Percentiles rank a stretch among this genome's conserved stretches.
phyloP scores from a whole-genome alignment of 805 yeast species.

The Wickerhamomyces queroliae region DNA sequence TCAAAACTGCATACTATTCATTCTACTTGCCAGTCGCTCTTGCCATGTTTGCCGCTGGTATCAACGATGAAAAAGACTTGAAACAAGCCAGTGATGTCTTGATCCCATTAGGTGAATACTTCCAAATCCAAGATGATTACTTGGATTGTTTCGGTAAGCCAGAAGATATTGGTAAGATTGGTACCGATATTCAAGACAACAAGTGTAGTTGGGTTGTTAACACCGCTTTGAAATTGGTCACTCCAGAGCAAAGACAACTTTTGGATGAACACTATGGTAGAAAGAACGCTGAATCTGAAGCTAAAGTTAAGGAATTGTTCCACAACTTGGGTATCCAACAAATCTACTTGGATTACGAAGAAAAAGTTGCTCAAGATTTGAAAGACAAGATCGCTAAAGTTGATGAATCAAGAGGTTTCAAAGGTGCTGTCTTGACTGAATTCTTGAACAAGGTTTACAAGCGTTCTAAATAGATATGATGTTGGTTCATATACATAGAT shows the following conservation, averaged over 20 bases:
- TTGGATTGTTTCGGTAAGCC: slow-evolving; percentile 97
- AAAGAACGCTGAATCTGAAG: slow-evolving; percentile 67
- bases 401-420: slow-evolving; percentile 94
- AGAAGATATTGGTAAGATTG: slow-evolving; percentile 95
- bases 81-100: slow-evolving; percentile 83
- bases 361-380: slow-evolving; percentile 59
- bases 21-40: slow-evolving; percentile 96
- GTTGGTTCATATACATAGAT: no score
- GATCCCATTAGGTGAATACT: slow-evolving; percentile 95
- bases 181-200: slow-evolving; percentile 97
- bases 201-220: slow-evolving; percentile 98
- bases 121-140: slow-evolving; percentile 98
- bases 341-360: slow-evolving; percentile 79
- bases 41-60: slow-evolving; percentile 91
- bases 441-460: slow-evolving; percentile 91
- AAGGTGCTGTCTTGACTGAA: slow-evolving; percentile 73
- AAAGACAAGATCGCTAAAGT: slow-evolving; percentile 56
- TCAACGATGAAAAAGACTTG: slow-evolving; percentile 63
- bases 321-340: slow-evolving; percentile 65
- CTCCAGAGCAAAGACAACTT: slow-evolving; percentile 73
- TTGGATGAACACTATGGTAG: slow-evolving; percentile 89
- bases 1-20: slow-evolving; percentile 95
- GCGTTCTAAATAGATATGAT: slow-evolving; percentile 62
- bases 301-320: slow-evolving; percentile 66
- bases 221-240: slow-evolving; percentile 77